A percentile compares a stretch with the other conserved stretches of the same genome.
phyloP scores from a whole-genome alignment of 2,329 filamentous ascomycete species.

The Trichoderma aggressivum region DNA sequence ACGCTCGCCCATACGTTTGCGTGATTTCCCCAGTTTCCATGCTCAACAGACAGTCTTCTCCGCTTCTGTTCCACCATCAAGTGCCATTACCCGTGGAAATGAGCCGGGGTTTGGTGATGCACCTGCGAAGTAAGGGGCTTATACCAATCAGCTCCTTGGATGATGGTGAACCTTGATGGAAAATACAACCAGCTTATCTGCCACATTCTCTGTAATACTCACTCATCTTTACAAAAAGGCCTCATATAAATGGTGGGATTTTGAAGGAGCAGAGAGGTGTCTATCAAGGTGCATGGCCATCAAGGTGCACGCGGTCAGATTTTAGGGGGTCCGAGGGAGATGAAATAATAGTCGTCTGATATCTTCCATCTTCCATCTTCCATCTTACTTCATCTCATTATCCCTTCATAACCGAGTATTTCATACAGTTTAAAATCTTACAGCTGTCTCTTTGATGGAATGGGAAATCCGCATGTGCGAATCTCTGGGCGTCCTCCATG shows the following conservation, averaged over 20 bases:
- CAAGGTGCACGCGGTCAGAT: not conserved
- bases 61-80: not conserved
- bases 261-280: not conserved
- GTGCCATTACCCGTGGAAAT: not conserved
- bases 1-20: too few species aligned
- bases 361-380: not conserved
- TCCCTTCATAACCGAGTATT: not conserved
- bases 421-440: not conserved
- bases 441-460: not conserved
- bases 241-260: not conserved
- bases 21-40: not conserved
- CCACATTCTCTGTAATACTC: not conserved
- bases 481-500: not conserved
- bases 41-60: not conserved
- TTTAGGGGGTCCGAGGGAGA: not conserved
- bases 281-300: slow-evolving; percentile 15
- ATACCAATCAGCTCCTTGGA: not conserved
- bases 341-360: not conserved
- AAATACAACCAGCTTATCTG: not conserved
- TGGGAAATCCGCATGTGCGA: not conserved
- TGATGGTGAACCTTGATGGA: slow-evolving; percentile 12
- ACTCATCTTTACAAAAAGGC: not conserved
- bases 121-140: not conserved
- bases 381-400: not conserved
- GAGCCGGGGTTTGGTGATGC: not conserved